Percentiles rank a stretch among this genome's conserved stretches.
Conservation (phyloP, 2,329 filamentous ascomycete genomes). For the Sporothrix euskadiensis region DNA sequence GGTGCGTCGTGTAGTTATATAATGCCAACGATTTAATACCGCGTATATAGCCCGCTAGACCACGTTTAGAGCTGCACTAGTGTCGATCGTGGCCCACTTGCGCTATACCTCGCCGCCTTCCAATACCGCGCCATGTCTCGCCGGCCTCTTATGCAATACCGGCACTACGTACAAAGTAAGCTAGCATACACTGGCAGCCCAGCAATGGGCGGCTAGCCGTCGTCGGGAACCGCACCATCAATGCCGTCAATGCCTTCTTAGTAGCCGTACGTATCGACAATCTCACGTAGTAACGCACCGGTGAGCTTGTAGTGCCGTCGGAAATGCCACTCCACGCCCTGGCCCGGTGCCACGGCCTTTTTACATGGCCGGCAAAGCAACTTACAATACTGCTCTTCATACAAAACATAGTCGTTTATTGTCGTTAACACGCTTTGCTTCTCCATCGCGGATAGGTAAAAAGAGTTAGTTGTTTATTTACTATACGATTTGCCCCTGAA, state of each 20-base stretch:
- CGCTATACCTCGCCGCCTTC: not conserved
- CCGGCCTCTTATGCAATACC: too few species aligned
- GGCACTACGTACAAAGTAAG: not conserved
- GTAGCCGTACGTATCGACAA: not conserved
- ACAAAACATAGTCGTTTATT: too few species aligned
- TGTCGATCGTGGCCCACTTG: not conserved
- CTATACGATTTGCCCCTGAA: too few species aligned
- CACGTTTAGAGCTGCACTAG: not conserved
- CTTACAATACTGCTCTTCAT: too few species aligned
- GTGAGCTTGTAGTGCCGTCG: not conserved
- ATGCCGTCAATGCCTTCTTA: not conserved
- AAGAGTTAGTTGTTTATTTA: too few species aligned
- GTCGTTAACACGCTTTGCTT: too few species aligned
- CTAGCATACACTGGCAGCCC: not conserved
- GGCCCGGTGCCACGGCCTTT: too few species aligned
- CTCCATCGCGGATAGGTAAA: too few species aligned
- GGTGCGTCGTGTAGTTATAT: not conserved
- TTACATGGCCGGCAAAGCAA: too few species aligned
- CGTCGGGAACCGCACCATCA: not conserved
- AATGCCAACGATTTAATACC: not conserved
- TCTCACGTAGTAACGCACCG: not conserved
- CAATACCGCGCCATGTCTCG: too few species aligned
- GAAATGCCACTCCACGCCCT: not conserved
- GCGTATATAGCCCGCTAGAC: not conserved
- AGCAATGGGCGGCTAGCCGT: not conserved